Percentiles rank a stretch among this genome's conserved stretches.
Evolutionary conservation across 2,329 filamentous ascomycete species (phyloP).

Genomic region (Ophiosphaerella herpotricha): DNA sequence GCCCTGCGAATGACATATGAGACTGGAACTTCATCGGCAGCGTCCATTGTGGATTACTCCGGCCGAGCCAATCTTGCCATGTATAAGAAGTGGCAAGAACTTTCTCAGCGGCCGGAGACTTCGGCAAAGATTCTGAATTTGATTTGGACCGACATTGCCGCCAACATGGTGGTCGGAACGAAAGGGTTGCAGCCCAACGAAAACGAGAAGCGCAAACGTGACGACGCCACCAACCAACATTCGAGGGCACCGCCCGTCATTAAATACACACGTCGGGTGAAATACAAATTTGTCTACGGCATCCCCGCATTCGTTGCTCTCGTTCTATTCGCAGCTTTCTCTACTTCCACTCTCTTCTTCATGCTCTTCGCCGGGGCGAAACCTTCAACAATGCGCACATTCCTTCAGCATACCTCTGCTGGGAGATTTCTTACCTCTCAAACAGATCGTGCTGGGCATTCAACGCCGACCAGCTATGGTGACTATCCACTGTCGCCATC

Average conservation of each 20-base stretch:
- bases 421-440: neutral
- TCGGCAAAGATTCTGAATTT: slow-evolving; percentile 49
- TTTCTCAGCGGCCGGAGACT: slow-evolving; percentile 29
- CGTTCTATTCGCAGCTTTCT: neutral
- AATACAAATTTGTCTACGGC: slow-evolving; percentile 40
- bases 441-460: too few species aligned
- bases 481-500: too few species aligned
- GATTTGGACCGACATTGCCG: slow-evolving; percentile 53
- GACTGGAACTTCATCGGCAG: slow-evolving; percentile 6
- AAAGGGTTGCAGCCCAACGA: slow-evolving; percentile 11
- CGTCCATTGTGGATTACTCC: slow-evolving; percentile 38
- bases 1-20: slow-evolving; percentile 17
- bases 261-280: slow-evolving; percentile 19
- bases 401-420: slow-evolving; percentile 13
- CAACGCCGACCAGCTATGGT: too few species aligned
- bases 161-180: slow-evolving; percentile 52
- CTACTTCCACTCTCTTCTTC: neutral
- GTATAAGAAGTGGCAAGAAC: slow-evolving; percentile 48
- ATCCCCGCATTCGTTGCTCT: slow-evolving; percentile 36
- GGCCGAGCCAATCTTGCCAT: slow-evolving; percentile 48
- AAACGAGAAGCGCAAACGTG: neutral
- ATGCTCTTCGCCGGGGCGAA: slow-evolving; percentile 5
- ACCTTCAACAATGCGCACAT: slow-evolving; percentile 8
- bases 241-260: neutral
- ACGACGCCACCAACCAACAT: too few species aligned